Evolutionary conservation across 176 grass and related monocot genomes (phyloP), one percentile per base, ranked within the genome.

Genomic region (Triticum timopheevii): DNA sequence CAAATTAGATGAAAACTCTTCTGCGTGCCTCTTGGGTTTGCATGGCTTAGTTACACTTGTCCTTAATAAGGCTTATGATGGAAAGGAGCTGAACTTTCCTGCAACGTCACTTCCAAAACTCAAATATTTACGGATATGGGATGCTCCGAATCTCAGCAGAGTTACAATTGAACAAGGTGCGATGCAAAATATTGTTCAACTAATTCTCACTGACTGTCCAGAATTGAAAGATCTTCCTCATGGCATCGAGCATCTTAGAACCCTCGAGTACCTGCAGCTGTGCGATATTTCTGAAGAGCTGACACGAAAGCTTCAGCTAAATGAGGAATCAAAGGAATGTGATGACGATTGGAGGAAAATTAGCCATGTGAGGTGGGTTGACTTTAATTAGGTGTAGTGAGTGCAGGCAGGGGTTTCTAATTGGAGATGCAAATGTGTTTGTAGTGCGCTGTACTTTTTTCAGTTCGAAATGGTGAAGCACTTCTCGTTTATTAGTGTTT

Each of bases 101-200:
- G 39, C 35, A 67, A 30, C 79, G 0, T 81, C 61, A 20, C 45
- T 81, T 19, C 79, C 62, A 12, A 81, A 64, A 28, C 61, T 81
- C 19, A 40, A 65, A 4, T 4, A 0, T 13, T 7, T 81, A 22
- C 0, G 0, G 1, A 69, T 66, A 78, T 3, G 10, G 45, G 10
- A 75, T 65, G 59, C 83, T 28, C 82, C 52, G 2, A 59, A 78
- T 22, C 74, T 89, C 20, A 62, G n/a, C 58, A 24, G 80, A 64
- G 16, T 89, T 58, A 76, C 78, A 71, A 73, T 89, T 40, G 66
- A 89, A 42, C n/a, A 80, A 69, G 76, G 82, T 61, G 58, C 20
- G 7, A 61, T 61, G 22, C 58, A 61, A 23, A n/a, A 61, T 23
- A 23, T 61, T 61, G 58, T 1, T 10, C 0, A 23, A 0, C 58